phyloP scores from a whole-genome alignment of 2,329 filamentous ascomycete species.

The Corynespora cassiicola region DNA sequence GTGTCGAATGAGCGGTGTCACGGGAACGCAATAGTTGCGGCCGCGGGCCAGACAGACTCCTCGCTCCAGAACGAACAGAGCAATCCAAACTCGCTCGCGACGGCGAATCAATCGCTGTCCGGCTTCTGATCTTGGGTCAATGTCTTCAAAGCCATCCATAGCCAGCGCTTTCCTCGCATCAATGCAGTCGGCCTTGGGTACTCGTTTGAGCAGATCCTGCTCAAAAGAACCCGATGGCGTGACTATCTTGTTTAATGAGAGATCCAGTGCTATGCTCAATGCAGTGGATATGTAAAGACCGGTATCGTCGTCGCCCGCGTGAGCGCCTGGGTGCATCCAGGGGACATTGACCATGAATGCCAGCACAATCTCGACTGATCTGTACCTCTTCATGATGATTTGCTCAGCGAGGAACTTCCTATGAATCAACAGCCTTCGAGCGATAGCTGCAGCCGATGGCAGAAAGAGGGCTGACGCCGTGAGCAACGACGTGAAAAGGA shows the following conservation, averaged over 20 bases:
- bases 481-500: constrained; percentile 74
- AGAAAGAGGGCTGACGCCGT: constrained; percentile 73
- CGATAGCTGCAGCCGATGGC: constrained; percentile 67
- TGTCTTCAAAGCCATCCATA: constrained; percentile 71
- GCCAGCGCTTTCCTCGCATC: constrained; percentile 69
- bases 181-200: constrained; percentile 73
- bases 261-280: constrained; percentile 71
- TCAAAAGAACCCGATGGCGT: constrained; percentile 60
- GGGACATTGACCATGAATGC: constrained; percentile 79
- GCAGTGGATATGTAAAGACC: constrained; percentile 75
- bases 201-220: constrained; percentile 51
- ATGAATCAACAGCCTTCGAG: constrained; percentile 70
- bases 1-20: constrained; percentile 69
- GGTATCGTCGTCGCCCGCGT: constrained; percentile 75
- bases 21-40: constrained; percentile 71
- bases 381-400: constrained; percentile 66
- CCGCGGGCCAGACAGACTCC: constrained; percentile 76
- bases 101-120: constrained; percentile 68
- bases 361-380: constrained; percentile 76
- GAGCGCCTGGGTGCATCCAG: constrained; percentile 72
- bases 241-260: constrained; percentile 74
- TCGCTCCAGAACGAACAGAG: constrained; percentile 74
- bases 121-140: constrained; percentile 66
- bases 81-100: constrained; percentile 73
- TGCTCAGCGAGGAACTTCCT: constrained; percentile 67